Base-by-base conservation (phyloP, 2,329 filamentous ascomycete genomes). In the Orbilia javanica region DNA sequence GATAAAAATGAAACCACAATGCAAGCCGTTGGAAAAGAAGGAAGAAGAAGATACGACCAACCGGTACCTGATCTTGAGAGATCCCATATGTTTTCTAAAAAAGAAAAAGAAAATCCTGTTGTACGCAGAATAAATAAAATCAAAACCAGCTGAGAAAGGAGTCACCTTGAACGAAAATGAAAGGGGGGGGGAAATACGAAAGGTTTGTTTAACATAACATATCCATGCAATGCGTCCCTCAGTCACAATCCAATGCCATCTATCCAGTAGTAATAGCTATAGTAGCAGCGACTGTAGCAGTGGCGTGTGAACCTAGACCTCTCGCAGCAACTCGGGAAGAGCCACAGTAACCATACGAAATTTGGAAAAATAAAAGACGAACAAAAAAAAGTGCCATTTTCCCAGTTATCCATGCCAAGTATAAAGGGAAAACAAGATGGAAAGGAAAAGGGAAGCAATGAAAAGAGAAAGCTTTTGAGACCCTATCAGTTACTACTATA, bases 401-500 rank as follows among this genome's bases (percentile, higher is more conserved):
- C 53, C 31, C 39, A 4, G 27, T 25, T 34, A 67, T 20, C 4
- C 15, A 11, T 7, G 10, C 11, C 20, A 39, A 15, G 34, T 15
- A 11, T 42, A 25, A 13, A 18, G 46, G 36, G 8, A 18, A n/a
- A 18, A 27, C 20, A 39, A 15, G n/a, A 53, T 11, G 20, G n/a
- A 31, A 27, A 2, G 18, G 18, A 18, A 34, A 39, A n/a, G 11
- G 25, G 52, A 53, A 8, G 18, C 18, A 29, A 29, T 18, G 46
- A 70, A 20, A 44, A 29, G 55, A 42, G 20, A 44, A 64, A 53
- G 15, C 0, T n/a, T 22, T 71, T 25, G 31, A 57, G 27, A 18
- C 29, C 27, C 27, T 20, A 39, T 79, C 48, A 79, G 18, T 73
- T 74, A 46, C 75, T 79, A 39, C 69, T 79, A 31, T 79, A 79